Evolutionary conservation across 495 filamentous ascomycete species (phyloP), one percentile per base, ranked within the genome.

Genomic region (Aspergillus sclerotiicarbonarius): DNA sequence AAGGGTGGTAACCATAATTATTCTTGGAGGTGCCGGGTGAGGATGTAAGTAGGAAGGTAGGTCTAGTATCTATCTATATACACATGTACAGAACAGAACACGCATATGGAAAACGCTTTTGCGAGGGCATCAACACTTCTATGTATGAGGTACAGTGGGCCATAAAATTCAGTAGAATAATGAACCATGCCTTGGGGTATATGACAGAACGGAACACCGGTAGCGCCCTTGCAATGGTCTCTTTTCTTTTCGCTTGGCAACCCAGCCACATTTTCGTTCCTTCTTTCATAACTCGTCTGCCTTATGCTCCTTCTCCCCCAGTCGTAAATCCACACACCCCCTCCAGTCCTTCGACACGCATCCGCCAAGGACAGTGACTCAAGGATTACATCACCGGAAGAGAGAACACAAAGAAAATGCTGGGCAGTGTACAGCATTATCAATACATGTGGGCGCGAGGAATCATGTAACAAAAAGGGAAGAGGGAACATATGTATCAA

Each of bases 401-500:
- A 19, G 46, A 44, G 32, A 16, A 43, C 41, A 57, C 43, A 55
- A 54, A 43, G 29, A 58, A 45, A 20, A 49, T 41, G 51, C 43
- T 51, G 48, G 35, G 43, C 54, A 58, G 43, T 49, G 45, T 37
- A 62, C 50, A 53, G 50, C 41, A 12, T 50, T 53, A 61, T 46
- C 53, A 58, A 31, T 59, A 57, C 45, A 58, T 56, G 47, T 54
- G 18, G 54, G 37, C 43, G 52, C 19, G 59, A 37, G 53, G 18
- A 57, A 50, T 60, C n/a, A 53, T 50, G 57, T n/a, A 54, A 31
- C 54, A 46, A 56, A 49, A 48, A 54, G 39, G 46, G 19, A 56
- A 60, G 56, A 46, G 54, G 56, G 56, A 67, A 48, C 57, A 55
- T 54, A 44, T 51, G 49, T 51, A 53, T 66, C 59, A 60, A 66